Base-by-base conservation (phyloP, 2,329 filamentous ascomycete species). In the Aspergillus proliferans region DNA sequence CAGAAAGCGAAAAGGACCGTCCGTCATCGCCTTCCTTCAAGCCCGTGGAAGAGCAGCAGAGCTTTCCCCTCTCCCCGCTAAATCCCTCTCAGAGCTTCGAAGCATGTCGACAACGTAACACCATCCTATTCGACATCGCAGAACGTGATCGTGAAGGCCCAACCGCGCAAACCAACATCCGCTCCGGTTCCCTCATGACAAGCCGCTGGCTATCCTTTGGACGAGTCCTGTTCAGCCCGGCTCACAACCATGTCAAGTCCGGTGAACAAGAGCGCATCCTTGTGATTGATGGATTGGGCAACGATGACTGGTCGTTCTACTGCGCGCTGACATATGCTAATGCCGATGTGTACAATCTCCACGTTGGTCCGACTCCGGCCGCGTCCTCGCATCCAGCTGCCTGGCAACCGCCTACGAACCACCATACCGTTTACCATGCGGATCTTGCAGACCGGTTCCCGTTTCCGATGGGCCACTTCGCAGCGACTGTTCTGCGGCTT, bases 291-390 rank as follows among this genome's bases (percentile, higher is more conserved):
- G 74, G 74, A 10, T 61, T 77, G 15, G 74, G 73, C n/a, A 76
- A 76, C 47, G 73, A 76, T 47, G 74, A 77, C 50, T 77, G 74
- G 74, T 76, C 74, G 7, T 76, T 75, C 54, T 76, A 77, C 54
- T 76, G 74, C 56, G 71, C 74, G 12, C 60, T 76, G 44, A 75
- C 73, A 2, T 76, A 76, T 47, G 70, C 72, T 5, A 65, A 67
- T 48, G 71, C 72, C 0, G 67, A 68, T 19, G 66, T 77, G 3
- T 75, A 76, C 56, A 73, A 68, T 46, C 58, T 77, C 28, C 68
- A 61, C 24, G 60, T 66, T 26, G 66, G 67, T 18, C 65, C 63
- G 4, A 57, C 62, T 12, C 64, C 65, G 4, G 58, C 65, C 1
- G 58, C 57, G 7, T 62, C 59, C 45, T 63, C 60, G 28, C 65